Evolutionary conservation across 371 early-diverging fungal genomes (phyloP), one percentile per base, ranked within the genome.

Genomic region (Rhizopus stolonifer): DNA sequence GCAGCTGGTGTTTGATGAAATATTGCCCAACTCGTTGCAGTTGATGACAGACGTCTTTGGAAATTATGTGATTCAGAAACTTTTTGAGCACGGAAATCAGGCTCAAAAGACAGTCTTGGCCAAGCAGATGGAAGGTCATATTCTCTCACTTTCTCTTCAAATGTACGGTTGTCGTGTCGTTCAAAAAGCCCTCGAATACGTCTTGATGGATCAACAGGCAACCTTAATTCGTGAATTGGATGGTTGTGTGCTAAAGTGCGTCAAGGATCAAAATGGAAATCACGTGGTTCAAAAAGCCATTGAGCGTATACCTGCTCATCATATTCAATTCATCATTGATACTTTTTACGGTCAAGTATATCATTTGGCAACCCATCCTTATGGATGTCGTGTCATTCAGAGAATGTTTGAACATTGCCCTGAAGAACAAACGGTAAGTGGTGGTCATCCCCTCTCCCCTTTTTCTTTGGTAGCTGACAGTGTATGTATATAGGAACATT

Each of bases 211-310:
- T n/a, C 67, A 79, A 23, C 82, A 82, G 51, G 62, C 78, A 2
- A 55, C 65, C 11, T 60, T 90, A 17, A 77, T 87, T 15, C 65
- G 74, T 1, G 90, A 88, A 59, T 72, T 90, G 31, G 92, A 95
- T 54, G 96, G 94, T 1, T 84, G 94, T 68, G 92, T 99, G 1
- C 77, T 99, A 29, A 94, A 94, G 65, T 95, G 99, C 50, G 96
- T 99, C 56, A 98, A 96, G 72, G 99, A 99, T 76, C 99, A 99
- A 72, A 99, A 99, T 70, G 99, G 99, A 42, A 99, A 99, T 73
- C 99, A 99, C 62, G 99, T 99, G 14, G 94, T 99, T 55, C 99
- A 99, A 74, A 99, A 99, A 58, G 97, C 96, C 18, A 96, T 99
- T 55, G 99, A 99, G 68, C 86, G 95, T n/a, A 92, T 97, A 9